Base-by-base conservation (phyloP, 2,329 filamentous ascomycete genomes). In the Scedosporium dehoogii region DNA sequence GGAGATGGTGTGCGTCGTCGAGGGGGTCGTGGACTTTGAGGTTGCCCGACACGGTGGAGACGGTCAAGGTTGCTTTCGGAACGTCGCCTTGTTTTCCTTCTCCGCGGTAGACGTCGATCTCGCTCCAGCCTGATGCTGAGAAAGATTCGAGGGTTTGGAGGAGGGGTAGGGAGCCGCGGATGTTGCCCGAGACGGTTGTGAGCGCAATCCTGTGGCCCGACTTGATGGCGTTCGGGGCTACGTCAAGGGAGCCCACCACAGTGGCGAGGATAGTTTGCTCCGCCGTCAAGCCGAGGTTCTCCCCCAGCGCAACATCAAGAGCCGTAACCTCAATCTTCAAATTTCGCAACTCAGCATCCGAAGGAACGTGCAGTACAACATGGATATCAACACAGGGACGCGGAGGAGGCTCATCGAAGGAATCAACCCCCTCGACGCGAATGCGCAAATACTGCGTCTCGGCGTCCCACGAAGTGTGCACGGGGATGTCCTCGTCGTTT, bases 161-260 rank as follows among this genome's bases (percentile, higher is more conserved):
- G 1, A 84, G 72, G 0, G 81, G 79, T 73, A 79, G 83, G 69
- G 74, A 76, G 33, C 82, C 82, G 14, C 64, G 63, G 64, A 85
- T 76, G 14, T 69, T 59, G 6, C 78, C 79, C 41, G 3, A 69
- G 71, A 60, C 42, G 42, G 58, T 48, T 4, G 42, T 25, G 10
- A 51, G 51, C 18, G 42, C 10, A 10, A 33, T 21, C 27, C 42
- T 5, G 58, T 10, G 4, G 5, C 42, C 58, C 0, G 12, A 12
- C 21, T 71, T 68, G 60, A 68, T 68, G 18, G 66, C 59, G 16
- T 62, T 57, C 0, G 68, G 66, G 0, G 74, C 73, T 0, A 77
- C 70, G 1, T 60, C 65, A 60, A 84, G 69, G 44, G 73, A 59
- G 2, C 81, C 81, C 1, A 70, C 64, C 0, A 76, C 67, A 16